A percentile compares a stretch with the other conserved stretches of the same genome.
phyloP scores from a whole-genome alignment of 305 asterid species.

The Fraxinus floribunda region DNA sequence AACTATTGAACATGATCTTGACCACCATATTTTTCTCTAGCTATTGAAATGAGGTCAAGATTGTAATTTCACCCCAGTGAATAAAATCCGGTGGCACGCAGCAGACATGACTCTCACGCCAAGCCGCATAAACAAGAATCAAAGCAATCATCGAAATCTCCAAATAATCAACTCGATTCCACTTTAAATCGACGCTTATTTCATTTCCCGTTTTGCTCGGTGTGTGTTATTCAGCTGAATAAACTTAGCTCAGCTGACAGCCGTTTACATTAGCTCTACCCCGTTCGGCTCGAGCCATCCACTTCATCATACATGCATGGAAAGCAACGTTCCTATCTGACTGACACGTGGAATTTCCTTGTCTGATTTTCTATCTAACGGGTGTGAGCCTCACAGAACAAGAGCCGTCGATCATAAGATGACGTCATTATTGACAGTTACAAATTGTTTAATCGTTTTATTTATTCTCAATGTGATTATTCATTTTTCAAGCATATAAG shows the following conservation, averaged over 20 bases:
- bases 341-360: constrained; percentile 22
- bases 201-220: background rate
- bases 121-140: constrained; percentile 19
- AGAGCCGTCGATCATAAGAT: constrained; percentile 23
- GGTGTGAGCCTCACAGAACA: background rate
- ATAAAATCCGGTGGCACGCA: constrained; percentile 32
- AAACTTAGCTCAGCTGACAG: background rate
- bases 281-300: constrained; percentile 10
- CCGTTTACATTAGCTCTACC: background rate
- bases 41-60: background rate
- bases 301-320: background rate
- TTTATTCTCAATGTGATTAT: constrained; percentile 16
- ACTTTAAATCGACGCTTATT: background rate
- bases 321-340: constrained; percentile 20
- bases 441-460: constrained; percentile 16
- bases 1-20: background rate
- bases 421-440: constrained; percentile 28
- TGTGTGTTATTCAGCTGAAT: background rate
- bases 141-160: background rate
- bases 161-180: background rate
- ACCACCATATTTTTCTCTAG: background rate
- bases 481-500: background rate
- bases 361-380: constrained; percentile 15
- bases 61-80: constrained; percentile 16
- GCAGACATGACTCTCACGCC: constrained; percentile 37